A percentile compares a stretch with the other conserved stretches of the same genome.
phyloP scores from a whole-genome alignment of 345 rosid species.

The Sisymbrium irio region DNA sequence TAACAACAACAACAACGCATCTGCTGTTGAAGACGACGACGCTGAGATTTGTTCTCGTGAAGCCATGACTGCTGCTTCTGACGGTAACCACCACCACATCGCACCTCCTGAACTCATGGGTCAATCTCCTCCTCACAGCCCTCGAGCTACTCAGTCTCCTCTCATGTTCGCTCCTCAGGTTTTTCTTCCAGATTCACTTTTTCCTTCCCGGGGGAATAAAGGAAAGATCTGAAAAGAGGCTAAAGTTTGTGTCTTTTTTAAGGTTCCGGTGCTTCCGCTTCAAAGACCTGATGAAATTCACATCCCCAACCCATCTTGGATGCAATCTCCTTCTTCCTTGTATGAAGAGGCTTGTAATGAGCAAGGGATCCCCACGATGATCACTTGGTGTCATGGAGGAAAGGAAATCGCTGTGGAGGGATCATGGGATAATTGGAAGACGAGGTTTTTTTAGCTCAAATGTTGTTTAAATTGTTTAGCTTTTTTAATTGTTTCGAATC shows the following conservation, averaged over 20 bases:
- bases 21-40: conserved; percentile 54
- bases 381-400: conserved; percentile 90
- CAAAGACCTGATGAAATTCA: conserved; percentile 90
- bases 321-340: conserved; percentile 44
- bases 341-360: conserved; percentile 60
- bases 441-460: conserved; percentile 43
- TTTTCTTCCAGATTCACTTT: conserved; percentile 20
- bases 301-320: conserved; percentile 58
- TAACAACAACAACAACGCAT: conserved; percentile 48
- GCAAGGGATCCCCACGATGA: conserved; percentile 88
- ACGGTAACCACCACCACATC: conserved; percentile 24
- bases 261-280: conserved; percentile 88
- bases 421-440: conserved; percentile 95
- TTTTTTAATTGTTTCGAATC: neutral
- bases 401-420: conserved; percentile 87
- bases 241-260: conserved; percentile 17
- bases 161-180: conserved; percentile 98
- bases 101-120: conserved; percentile 61
- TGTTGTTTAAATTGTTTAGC: neutral
- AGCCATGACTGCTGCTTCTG: conserved; percentile 44
- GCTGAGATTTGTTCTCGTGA: conserved; percentile 48
- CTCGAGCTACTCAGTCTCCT: conserved; percentile 78
- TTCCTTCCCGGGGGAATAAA: neutral
- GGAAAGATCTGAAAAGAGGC: conserved; percentile 21
- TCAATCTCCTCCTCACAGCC: conserved; percentile 93